phyloP scores from a whole-genome alignment of 768 basidiomycete species.

The Russula sp. region DNA sequence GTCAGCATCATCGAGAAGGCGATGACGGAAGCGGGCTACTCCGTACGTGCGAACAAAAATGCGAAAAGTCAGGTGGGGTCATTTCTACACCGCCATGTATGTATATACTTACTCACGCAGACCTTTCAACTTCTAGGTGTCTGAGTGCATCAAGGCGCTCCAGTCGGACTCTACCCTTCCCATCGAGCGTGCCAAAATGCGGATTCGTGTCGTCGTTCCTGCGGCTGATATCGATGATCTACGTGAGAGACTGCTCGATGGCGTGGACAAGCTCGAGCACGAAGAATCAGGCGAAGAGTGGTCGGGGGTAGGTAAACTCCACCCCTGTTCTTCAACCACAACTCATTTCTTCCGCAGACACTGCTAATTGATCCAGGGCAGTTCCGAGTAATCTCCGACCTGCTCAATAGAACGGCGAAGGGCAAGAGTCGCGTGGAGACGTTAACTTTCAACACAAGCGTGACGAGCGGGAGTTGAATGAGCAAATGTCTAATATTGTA shows the following conservation, averaged over 20 bases:
- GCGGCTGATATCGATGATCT: conserved; percentile 54
- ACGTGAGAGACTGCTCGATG: conserved; percentile 60
- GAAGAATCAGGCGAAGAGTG: conserved; percentile 75
- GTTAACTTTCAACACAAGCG: conserved; percentile 49
- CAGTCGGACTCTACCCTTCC: conserved; percentile 81
- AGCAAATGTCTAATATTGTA: background rate
- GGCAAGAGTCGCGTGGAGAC: conserved; percentile 85
- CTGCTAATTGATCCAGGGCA: conserved; percentile 90
- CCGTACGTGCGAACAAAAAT: conserved; percentile 78
- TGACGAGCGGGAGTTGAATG: conserved; percentile 31
- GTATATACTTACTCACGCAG: background rate
- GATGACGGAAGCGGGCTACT: conserved; percentile 92
- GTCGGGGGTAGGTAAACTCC: conserved; percentile 62
- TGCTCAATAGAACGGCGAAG: conserved; percentile 88
- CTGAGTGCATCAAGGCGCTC: conserved; percentile 79
- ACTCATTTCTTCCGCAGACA: conserved; percentile 40
- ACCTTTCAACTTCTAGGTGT: conserved; percentile 46
- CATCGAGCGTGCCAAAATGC: conserved; percentile 91
- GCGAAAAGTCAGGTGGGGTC: conserved; percentile 83
- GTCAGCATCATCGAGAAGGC: conserved; percentile 97
- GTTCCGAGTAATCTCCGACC: conserved; percentile 82
- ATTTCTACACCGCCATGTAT: background rate
- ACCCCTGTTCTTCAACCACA: background rate
- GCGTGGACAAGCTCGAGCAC: conserved; percentile 78
- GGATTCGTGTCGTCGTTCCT: conserved; percentile 76